Conservation (phyloP, 192 early-diverging fungal genomes). For the Piromyces finnis region DNA sequence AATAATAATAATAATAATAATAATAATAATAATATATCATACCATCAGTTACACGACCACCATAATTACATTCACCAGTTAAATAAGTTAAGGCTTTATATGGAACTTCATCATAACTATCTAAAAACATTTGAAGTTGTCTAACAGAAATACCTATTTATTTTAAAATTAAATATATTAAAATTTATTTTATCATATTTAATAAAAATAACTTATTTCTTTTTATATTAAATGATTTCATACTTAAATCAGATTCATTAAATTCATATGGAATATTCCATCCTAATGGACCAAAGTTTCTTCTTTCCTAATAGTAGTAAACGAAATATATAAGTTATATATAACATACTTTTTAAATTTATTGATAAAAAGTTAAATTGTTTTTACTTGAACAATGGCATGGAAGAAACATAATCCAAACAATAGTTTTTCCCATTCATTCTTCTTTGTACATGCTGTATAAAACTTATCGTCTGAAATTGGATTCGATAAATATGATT, state of each 20-base stretch:
- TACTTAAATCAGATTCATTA: slow-evolving; percentile 41
- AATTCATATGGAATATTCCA: slow-evolving; percentile 57
- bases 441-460: slow-evolving; percentile 18
- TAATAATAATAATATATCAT: neutral
- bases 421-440: slow-evolving; percentile 40
- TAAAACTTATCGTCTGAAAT: slow-evolving; percentile 43
- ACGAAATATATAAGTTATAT: too few species aligned
- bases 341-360: too few species aligned
- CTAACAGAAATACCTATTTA: slow-evolving; percentile 30
- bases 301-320: slow-evolving; percentile 15
- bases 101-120: slow-evolving; percentile 35
- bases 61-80: slow-evolving; percentile 46
- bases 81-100: slow-evolving; percentile 40
- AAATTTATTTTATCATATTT: too few species aligned
- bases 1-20: too few species aligned
- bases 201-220: neutral
- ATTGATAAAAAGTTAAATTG: too few species aligned
- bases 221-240: neutral
- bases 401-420: slow-evolving; percentile 49
- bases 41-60: slow-evolving; percentile 38
- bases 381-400: slow-evolving; percentile 29
- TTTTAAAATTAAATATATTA: neutral
- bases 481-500: slow-evolving; percentile 34
- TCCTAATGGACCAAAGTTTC: slow-evolving; percentile 44
- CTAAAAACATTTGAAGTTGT: slow-evolving; percentile 44